Conservation (phyloP, 768 basidiomycete species). For the Boletus speciosus region DNA sequence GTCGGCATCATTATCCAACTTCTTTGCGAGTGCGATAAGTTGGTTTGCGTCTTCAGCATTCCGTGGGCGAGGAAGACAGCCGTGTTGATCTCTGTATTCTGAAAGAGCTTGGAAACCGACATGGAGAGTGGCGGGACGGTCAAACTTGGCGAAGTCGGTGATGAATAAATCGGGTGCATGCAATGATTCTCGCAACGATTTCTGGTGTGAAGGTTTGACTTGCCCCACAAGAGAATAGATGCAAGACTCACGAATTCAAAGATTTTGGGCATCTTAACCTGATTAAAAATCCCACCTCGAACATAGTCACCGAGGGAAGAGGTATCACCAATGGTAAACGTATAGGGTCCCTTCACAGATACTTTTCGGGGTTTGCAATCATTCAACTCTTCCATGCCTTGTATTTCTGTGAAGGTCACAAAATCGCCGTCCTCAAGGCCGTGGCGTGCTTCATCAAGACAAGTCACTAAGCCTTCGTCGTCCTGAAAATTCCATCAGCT, state of each 20-base stretch:
- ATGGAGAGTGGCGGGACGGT: constrained; percentile 86
- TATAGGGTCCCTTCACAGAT: constrained; percentile 94
- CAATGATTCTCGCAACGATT: constrained; percentile 87
- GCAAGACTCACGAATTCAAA: constrained; percentile 77
- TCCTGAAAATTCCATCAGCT: constrained; percentile 44
- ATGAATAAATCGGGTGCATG: constrained; percentile 83
- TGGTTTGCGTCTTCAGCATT: constrained; percentile 74
- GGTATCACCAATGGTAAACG: constrained; percentile 94
- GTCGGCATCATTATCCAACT: constrained; percentile 68
- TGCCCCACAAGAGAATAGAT: not conserved
- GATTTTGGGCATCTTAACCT: constrained; percentile 98
- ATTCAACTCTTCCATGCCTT: constrained; percentile 92
- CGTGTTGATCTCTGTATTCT: constrained; percentile 60
- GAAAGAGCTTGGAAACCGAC: constrained; percentile 93
- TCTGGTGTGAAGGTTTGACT: constrained; percentile 46
- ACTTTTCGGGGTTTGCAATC: constrained; percentile 89
- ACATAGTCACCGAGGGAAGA: constrained; percentile 72
- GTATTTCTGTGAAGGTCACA: constrained; percentile 93
- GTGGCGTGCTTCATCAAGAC: constrained; percentile 94
- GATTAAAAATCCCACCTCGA: constrained; percentile 90
- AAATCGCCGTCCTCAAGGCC: constrained; percentile 99
- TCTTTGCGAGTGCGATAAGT: constrained; percentile 76
- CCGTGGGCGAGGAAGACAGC: constrained; percentile 76
- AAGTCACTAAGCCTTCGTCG: constrained; percentile 89
- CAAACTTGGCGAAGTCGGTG: constrained; percentile 97